Evolutionary conservation across 805 yeast species (phyloP), one percentile per base, ranked within the genome.

Genomic region (Schwanniomyces sp.): DNA sequence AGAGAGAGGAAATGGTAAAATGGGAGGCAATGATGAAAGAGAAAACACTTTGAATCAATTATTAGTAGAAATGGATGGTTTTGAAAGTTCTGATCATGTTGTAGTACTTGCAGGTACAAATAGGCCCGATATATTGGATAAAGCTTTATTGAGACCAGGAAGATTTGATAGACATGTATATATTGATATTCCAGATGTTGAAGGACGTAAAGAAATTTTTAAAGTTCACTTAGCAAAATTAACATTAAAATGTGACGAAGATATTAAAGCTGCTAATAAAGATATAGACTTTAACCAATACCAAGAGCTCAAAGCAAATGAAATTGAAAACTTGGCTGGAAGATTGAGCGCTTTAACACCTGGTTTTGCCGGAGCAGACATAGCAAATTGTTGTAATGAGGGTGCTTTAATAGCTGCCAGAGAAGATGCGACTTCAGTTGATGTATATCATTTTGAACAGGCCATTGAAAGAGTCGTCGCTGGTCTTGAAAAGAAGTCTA

Each of bases 61-160:
- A 47, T 76, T 91, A 53, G 97, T 91, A 38, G 97, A 91, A 67
- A 89, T 91, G 96, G 97, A 91, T 69, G 97, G 97, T 5, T 91
- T 91, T 62, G 85, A 84, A 29, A 77, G 87, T n/a, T 72, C 85
- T 34, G 96, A 91, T 62, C 96, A 91, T 62, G 91, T 91, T 45
- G 96, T 91, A 41, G 96, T 91, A 5, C 74, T 91, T 43, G 97
- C 97, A 0, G 97, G 97, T 75, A 91, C 97, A 1, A 91, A 91
- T 67, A 81, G 97, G 63, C 86, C 95, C 0, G 97, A 91, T 66
- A 88, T 91, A 43, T 76, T 91, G 56, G 97, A 91, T 66, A 82
- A 86, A 51, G 97, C 97, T 2, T 74, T 91, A 53, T 75, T 90
- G 74, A 85, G 97, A 74, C 97, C 97, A 0, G 97, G 97, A 17